Base-by-base conservation (phyloP, 2,329 filamentous ascomycete genomes). In the Xylaria sp. region DNA sequence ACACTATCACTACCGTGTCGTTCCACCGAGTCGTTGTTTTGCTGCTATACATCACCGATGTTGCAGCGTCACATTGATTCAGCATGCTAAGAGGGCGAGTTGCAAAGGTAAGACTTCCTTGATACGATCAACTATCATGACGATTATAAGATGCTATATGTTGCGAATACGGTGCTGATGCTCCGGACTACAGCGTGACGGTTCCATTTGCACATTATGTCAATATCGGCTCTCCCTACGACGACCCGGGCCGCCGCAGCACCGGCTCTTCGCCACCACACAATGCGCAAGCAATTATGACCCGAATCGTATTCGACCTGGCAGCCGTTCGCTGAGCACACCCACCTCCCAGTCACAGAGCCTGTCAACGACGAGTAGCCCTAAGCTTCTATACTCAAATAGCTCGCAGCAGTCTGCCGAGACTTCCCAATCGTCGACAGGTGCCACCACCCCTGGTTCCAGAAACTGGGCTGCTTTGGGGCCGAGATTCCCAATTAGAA, bases 71-170 rank as follows among this genome's bases (percentile, higher is more conserved):
- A 59, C 65, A 58, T 61, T n/a, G 33, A 60, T 64, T 68, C 73
- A 78, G 65, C 67, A 79, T 79, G 77, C 67, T 79, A 36, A 76
- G 76, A 75, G 72, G 76, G 69, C 74, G 75, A 20, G 36, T 75
- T 67, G 71, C 68, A 48, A 73, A 72, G 75, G 77, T 79, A 48
- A 49, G 65, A 10, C 54, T 10, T 26, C 13, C 15, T 38, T 56
- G 9, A n/a, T 36, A 13, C 48, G 28, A 40, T n/a, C 26, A 57
- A 20, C 20, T 17, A 3, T 10, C 36, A 28, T 36, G 5, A 31
- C 17, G 13, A 51, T 49, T 6, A 26, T 15, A 9, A 31, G 23
- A 13, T 31, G 4, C 20, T 51, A 17, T n/a, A 28, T 57, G 6
- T 23, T 28, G 6, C n/a, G 10, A 7, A 40, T 26, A 40, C 6